Base-by-base conservation (phyloP, 495 filamentous ascomycete genomes). In the Pyrenula massariospora region DNA sequence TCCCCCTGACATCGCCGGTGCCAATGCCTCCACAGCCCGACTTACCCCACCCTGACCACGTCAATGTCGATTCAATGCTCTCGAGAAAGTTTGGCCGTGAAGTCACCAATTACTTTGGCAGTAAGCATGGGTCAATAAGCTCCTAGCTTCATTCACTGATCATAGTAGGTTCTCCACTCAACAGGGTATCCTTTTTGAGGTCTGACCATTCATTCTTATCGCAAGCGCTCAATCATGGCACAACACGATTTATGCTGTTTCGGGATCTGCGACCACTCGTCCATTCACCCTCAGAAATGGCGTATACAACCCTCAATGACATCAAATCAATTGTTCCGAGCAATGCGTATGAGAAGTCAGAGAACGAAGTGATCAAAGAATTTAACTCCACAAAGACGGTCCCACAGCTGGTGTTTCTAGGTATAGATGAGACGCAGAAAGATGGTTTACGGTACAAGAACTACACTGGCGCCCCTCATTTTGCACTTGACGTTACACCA, bases 61-160 rank as follows among this genome's bases (percentile, higher is more conserved):
- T 73, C 58, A 79, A 85, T 64, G 79, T 87, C 63, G 83, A 91
- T 74, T 89, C 87, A 5, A 91, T 91, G 83, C 73, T 98, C 61
- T 82, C 85, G 49, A 79, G 84, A 52, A 93, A 87, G 58, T 96
- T 95, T 69, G 93, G 93, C 63, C 84, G 77, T 61, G 93, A 97
- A 73, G 83, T 89, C 12, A 83, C 86, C 61, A 97, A 98, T 73
- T 98, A 97, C 79, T 97, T 96, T 75, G 87, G 89, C 57, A 89
- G 91, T 78, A 70, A 48, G 66, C 50, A 42, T 42, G 31, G 5
- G 15, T 15, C 5, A 15, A 42, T 42, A 42, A 42, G 5, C 31
- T n/a, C 57, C 19, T 48, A 25, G 12, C 22, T 2, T 50, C 47
- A 10, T 47, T 31, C 52, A 63, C 62, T 68, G 49, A 57, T n/a